Base-by-base conservation (phyloP, 1,139 yeast species). In the Kodamaea derodonti region DNA sequence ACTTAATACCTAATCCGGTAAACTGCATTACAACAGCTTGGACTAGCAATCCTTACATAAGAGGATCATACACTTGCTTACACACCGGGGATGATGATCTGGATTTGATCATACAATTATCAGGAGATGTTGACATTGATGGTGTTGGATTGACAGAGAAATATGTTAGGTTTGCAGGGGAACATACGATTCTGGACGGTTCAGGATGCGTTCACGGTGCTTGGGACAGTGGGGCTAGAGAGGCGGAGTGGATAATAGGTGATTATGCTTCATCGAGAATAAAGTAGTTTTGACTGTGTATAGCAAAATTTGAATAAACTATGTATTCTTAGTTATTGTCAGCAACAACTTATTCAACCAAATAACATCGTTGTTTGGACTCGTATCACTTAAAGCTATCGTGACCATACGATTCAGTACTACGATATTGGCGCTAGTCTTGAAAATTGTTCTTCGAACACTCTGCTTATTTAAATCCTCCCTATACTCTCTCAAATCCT, bases 131-230 rank as follows among this genome's bases (percentile, higher is more conserved):
- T 11, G 28, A 25, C 14, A 46, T 54, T 24, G 62, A 58, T n/a
- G 85, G 84, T 0, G 66, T 65, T 29, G 84, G 79, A 1, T 37
- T 67, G 24, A 45, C 54, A 4, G 47, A 55, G n/a, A 47, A 56
- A 7, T 59, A 69, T 12, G 65, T 86, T 13, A 22, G 92, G 34
- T 86, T 86, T 62, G 95, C 95, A 0, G 95, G 95, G 10, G 95
- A 86, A 54, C 95, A 84, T 51, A 78, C 94, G 2, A 72, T 75
- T 16, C 60, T 70, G 47, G 86, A 82, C 40, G 95, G 95, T 5
- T 79, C 82, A 24, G 95, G 95, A 0, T 85, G 95, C 60, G 88
- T 81, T 4, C 92, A 86, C 58, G 86, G 88, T 26, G 87, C 88
- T 10, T 78, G 83, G 75, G 56, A 60, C 44, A 75, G 86, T 49